Base-by-base conservation (phyloP, 2,329 filamentous ascomycete species). In the Xylaria hypoxylon region DNA sequence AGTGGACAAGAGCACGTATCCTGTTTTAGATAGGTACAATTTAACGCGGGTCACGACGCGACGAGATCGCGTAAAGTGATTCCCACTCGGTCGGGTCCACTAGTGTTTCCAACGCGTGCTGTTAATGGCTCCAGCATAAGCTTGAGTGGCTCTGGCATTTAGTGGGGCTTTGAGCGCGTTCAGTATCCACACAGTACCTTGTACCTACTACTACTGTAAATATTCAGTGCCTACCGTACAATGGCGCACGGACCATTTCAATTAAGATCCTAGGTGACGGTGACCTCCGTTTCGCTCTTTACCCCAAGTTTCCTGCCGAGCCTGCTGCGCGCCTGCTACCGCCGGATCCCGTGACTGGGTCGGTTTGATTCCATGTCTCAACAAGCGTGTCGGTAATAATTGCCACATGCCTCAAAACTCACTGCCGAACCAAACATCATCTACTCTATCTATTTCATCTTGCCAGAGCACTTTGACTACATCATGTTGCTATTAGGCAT, bases 61-160 rank as follows among this genome's bases (percentile, higher is more conserved):
- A 72, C 52, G 48, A 65, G 50, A 65, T 67, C 73, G 74, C 74
- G 74, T 76, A 72, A 72, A 74, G 72, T 74, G 69, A 53, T 67
- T 19, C 48, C 69, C 61, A 47, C 65, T 10, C n/a, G 44, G 40
- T 26, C 11, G 31, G 56, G 28, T 24, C 57, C 60, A 55, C 55
- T 24, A 13, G 26, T 13, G 48, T 22, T 15, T 38, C 50, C 50
- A n/a, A 52, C 50, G n/a, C 33, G 50, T 38, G 33, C 51, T 40
- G 19, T 24, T 10, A 38, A 42, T 28, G 33, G 33, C 19, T 8
- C n/a, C 19, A 53, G 33, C 8, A 8, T 35, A 24, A 55, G 13
- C 22, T 7, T 42, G 52, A 28, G 42, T 55, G 35, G 35, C 8
- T 28, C 35, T 11, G 24, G 10, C 22, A 40, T 42, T 26, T 28